A percentile compares a stretch with the other conserved stretches of the same genome.
Conservation (phyloP, 116 monocot species). For the Cymodocea nodosa region DNA sequence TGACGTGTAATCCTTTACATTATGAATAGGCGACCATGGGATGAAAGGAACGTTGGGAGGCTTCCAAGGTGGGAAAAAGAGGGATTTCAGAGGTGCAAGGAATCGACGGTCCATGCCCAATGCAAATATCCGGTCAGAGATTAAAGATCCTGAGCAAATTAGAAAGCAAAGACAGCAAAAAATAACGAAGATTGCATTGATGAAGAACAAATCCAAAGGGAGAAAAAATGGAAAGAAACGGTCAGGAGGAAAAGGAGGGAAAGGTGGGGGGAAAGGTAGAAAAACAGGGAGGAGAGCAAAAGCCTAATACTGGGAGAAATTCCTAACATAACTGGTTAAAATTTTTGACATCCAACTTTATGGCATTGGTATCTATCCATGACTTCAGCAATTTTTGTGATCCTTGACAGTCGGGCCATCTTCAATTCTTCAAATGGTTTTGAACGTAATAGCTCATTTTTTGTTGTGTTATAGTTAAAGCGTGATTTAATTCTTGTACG, state of each 20-base stretch:
- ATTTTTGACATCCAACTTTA: too few relatives aligned
- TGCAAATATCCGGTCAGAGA: slow-evolving; percentile 47
- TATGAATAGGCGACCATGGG: not conserved
- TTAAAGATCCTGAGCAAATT: slow-evolving; percentile 64
- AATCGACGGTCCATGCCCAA: slow-evolving; percentile 30
- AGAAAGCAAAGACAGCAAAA: slow-evolving; percentile 64
- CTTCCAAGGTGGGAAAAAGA: slow-evolving; percentile 20
- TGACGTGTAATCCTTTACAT: not conserved
- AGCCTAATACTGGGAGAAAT: not conserved
- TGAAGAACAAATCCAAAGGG: slow-evolving; percentile 49
- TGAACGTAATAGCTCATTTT: too few relatives aligned
- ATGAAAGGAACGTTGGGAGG: slow-evolving; percentile 1
- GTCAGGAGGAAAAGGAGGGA: slow-evolving; percentile 3
- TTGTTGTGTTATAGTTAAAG: too few relatives aligned
- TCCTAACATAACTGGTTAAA: too few relatives aligned
- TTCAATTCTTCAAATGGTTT: too few relatives aligned
- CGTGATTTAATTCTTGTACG: too few relatives aligned
- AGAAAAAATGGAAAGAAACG: slow-evolving; percentile 25
- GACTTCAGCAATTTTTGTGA: too few relatives aligned
- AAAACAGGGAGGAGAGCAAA: not conserved
- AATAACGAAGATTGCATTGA: slow-evolving; percentile 20
- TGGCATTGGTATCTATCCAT: too few relatives aligned
- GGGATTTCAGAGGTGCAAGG: slow-evolving; percentile 23
- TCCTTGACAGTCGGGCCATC: too few relatives aligned
- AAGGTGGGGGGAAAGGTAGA: not conserved